Evolutionary conservation across 1,284 basidiomycete species (phyloP), one percentile per base, ranked within the genome.

Genomic region (Ceratobasidium papillatum): DNA sequence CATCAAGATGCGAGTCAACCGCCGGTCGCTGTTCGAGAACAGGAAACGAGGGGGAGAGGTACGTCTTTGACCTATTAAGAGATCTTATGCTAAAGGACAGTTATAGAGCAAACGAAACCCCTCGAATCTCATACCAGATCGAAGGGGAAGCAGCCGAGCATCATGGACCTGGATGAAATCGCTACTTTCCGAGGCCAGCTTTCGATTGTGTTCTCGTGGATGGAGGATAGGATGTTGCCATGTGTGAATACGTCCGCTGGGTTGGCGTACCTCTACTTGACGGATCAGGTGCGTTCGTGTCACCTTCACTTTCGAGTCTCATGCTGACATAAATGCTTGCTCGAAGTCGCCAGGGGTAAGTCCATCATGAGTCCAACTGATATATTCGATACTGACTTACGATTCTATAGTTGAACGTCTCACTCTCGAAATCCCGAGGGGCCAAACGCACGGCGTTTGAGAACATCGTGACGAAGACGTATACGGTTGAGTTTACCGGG

Each of bases 191-290:
- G 61, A 32, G 45, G 45, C 11, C 61, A 49, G 17, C 19, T 63
- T 41, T 45, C 61, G n/a, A 25, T 63, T 27, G 61, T 47, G 43
- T 63, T 49, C n/a, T 49, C 61, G 19, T 63, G 61, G 61, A 30
- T 63, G 61, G 22, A 25, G 14, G 14, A 45, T 19, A n/a, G 41
- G 9, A 27, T 41, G 14, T 45, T 19, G 22, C 61, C 41, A n/a
- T 63, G 61, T 38, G 61, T 63, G n/a, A 27, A 63, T 30, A 47
- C 41, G 7, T 30, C 45, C n/a, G 30, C 25, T 45, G 61, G 61
- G 5, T 19, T 63, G 19, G 61, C 61, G 9, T 38, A 63, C 22
- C 25, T 63, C 5, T 38, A 63, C 17, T n/a, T 19, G n/a, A 38
- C 22, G 14, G 41, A 49, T 12, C 25, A 45, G n/a, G 61, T 63